Evolutionary conservation across 176 grass and related monocot genomes (phyloP), one percentile per base, ranked within the genome.

Genomic region (Avena eriantha): DNA sequence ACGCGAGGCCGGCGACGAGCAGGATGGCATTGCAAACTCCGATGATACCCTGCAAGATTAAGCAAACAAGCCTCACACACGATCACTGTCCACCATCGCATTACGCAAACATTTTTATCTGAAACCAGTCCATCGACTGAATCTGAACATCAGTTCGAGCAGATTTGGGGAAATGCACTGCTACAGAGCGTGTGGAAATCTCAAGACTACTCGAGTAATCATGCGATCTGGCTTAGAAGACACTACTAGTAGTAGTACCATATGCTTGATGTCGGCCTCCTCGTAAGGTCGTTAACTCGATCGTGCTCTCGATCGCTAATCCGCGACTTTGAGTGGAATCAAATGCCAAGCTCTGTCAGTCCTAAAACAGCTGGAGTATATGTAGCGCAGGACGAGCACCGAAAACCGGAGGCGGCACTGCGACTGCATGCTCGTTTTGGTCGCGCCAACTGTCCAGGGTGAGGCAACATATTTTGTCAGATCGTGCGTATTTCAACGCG

Each of bases 31-130:
- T 22, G 33, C 46, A 78, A 23, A 19, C 7, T 33, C 68, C 45
- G n/a, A 17, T 19, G 67, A 10, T 48, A 41, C 82, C 31, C 87
- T 89, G 87, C 34, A 19, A 80, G 12, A 70, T 78, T 15, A 21
- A 81, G 57, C 16, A 31, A 76, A 49, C 79, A 51, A 17, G 23
- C 46, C 36, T 69, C 36, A 76, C 6, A 17, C 3, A 49, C 14
- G 5, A 7, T 48, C 21, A 47, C 0, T 73, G 21, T 8, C 48
- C 6, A 74, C 45, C 71, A 49, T 23, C 43, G 49, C 13, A 22
- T 14, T 8, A 33, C 24, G 13, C 33, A 64, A 36, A 5, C 36
- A n/a, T 0, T 21, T 21, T 21, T 2, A 7, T 72, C 19, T 22
- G 41, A 49, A 73, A 49, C 71, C 49, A 50, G 0, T 67, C 34